Evolutionary conservation across 805 yeast genomes (phyloP).

Genomic region (Monosporozyma aerobia): DNA sequence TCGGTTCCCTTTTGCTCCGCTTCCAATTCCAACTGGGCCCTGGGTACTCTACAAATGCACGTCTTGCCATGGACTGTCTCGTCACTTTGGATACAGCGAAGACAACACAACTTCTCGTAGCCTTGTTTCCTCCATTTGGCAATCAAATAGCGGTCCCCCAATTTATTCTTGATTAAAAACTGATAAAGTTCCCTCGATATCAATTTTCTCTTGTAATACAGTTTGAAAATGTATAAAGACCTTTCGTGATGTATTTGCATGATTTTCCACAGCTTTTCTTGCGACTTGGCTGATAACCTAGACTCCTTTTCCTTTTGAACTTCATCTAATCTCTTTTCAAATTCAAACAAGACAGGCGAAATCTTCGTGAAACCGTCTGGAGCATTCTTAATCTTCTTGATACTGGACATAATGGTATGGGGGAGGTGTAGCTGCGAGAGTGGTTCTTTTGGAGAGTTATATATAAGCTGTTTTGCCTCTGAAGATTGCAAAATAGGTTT

Average conservation of each 20-base stretch:
- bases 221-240: constrained; percentile 63
- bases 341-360: constrained; percentile 54
- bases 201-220: constrained; percentile 61
- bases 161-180: constrained; percentile 59
- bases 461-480: too few species aligned
- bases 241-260: constrained; percentile 63
- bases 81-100: constrained; percentile 58
- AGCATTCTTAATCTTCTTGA: constrained; percentile 33
- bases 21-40: constrained; percentile 37
- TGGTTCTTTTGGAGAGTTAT: too few species aligned
- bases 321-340: constrained; percentile 48
- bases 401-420: neutral
- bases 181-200: constrained; percentile 62
- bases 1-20: constrained; percentile 16
- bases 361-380: constrained; percentile 71
- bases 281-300: constrained; percentile 40
- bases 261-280: constrained; percentile 61
- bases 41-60: constrained; percentile 83
- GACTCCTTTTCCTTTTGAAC: constrained; percentile 34
- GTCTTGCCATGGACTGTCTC: constrained; percentile 59
- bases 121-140: constrained; percentile 84
- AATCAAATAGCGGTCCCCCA: constrained; percentile 59
- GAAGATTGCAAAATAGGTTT: too few species aligned
- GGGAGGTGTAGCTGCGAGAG: neutral
- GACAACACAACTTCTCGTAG: constrained; percentile 77